phyloP scores from a whole-genome alignment of 805 yeast species.

The Grigorovia transvaalensis region DNA sequence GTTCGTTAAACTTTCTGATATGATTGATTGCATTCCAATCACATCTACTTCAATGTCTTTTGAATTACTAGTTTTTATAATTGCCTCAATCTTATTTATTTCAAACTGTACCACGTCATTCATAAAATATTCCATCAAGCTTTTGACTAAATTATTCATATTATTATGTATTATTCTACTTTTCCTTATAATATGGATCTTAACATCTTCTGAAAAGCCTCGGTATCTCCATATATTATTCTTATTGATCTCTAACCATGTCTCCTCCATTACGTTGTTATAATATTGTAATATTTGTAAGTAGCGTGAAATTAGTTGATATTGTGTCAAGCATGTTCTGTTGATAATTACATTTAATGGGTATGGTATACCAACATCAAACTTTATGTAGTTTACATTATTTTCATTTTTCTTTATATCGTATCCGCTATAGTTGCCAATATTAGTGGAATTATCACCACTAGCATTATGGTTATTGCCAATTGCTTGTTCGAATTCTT shows the following conservation, averaged over 20 bases:
- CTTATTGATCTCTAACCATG: constrained; percentile 57
- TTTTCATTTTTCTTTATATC: constrained; percentile 11
- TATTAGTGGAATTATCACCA: too few species aligned
- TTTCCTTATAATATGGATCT: constrained; percentile 44
- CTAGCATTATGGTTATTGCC: neutral
- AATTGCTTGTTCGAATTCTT: constrained; percentile 25
- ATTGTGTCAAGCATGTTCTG: constrained; percentile 61
- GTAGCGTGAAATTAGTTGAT: constrained; percentile 70
- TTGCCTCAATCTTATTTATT: constrained; percentile 4
- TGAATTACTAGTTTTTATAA: neutral
- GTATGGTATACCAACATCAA: constrained; percentile 64
- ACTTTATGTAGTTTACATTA: constrained; percentile 40
- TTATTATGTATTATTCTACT: constrained; percentile 44
- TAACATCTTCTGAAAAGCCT: constrained; percentile 34
- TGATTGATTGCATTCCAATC: constrained; percentile 11
- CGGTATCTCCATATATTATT: constrained; percentile 57
- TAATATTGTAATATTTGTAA: constrained; percentile 53
- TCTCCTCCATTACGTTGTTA: constrained; percentile 45
- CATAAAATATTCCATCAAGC: constrained; percentile 17
- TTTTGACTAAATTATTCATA: constrained; percentile 28
- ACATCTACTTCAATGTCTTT: constrained; percentile 2
- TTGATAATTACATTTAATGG: constrained; percentile 73
- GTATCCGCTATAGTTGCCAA: neutral
- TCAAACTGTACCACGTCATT: constrained; percentile 19
- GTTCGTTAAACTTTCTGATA: constrained; percentile 21